Base-by-base conservation (phyloP, 805 yeast species). In the Yarrowia alimentaria region DNA sequence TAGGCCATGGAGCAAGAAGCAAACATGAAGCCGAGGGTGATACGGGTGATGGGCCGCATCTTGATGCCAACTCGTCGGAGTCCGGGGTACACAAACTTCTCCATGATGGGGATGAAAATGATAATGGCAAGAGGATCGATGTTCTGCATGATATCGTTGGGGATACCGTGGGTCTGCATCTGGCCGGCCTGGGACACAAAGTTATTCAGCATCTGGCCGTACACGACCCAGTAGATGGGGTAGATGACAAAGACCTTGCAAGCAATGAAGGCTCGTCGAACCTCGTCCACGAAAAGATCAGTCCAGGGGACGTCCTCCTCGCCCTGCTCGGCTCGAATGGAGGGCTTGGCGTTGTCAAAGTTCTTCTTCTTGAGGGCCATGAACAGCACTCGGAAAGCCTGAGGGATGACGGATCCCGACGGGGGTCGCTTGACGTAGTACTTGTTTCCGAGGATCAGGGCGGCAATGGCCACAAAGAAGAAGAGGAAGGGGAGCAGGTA, bases 91-190 rank as follows among this genome's bases (percentile, higher is more conserved):
- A 82, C 53, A n/a, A 72, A 58, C 54, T 73, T 66, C 64, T 85
- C 87, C 66, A 75, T 74, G 58, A 85, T 71, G 53, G 94, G 94
- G 57, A 85, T 82, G 65, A 83, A 80, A n/a, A 85, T 70, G 58
- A 85, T 82, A 58, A 85, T 76, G 30, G 87, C 81, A 59, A 85
- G 69, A 21, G 93, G 84, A 66, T 85, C 83, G 58, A 85, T 76
- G 61, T 80, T 83, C 67, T 80, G 83, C 71, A 85, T 76, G 59
- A 85, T 72, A 72, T 85, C 94, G 63, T 85, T 85, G 57, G 94
- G 93, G 58, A 85, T 73, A 31, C 86, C 85, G 64, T 85, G 88
- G 51, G 77, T 70, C 59, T 82, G 78, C 86, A 84, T 81, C 57
- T 76, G 73, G 53, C 81, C 85, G 35, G 90, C 88, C 64, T 82